phyloP scores from a whole-genome alignment of 2,329 filamentous ascomycete genomes.

The Diatrype stigma region DNA sequence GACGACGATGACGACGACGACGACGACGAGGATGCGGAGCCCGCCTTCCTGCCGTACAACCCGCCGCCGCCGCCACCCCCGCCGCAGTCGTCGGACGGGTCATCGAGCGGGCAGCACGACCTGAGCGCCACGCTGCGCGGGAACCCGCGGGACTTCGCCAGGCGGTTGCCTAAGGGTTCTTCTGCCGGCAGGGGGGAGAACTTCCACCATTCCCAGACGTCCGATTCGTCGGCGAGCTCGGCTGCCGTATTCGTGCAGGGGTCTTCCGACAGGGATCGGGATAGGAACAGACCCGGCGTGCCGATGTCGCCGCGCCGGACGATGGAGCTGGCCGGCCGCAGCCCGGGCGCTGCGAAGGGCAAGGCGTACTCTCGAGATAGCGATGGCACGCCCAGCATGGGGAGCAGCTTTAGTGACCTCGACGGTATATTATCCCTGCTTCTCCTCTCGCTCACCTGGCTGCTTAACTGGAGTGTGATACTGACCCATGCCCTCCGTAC shows the following conservation, averaged over 20 bases:
- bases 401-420: conserved; percentile 81
- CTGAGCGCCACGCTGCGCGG: conserved; percentile 50
- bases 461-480: neutral
- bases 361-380: conserved; percentile 56
- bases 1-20: conserved; percentile 57
- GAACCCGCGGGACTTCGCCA: conserved; percentile 33
- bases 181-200: conserved; percentile 26
- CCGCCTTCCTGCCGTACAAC: conserved; percentile 50
- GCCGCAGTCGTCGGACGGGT: conserved; percentile 7
- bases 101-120: conserved; percentile 33
- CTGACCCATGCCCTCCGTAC: conserved; percentile 2
- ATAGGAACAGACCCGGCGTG: conserved; percentile 33
- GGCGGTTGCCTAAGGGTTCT: conserved; percentile 28
- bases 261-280: conserved; percentile 29
- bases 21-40: conserved; percentile 52
- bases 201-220: conserved; percentile 49
- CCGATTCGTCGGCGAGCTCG: conserved; percentile 60
- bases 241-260: conserved; percentile 34
- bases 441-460: neutral
- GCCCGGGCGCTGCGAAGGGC: conserved; percentile 45
- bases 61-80: conserved; percentile 17
- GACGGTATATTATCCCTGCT: conserved; percentile 51
- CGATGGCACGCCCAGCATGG: conserved; percentile 74
- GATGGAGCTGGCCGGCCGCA: conserved; percentile 53
- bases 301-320: conserved; percentile 57